phyloP scores from a whole-genome alignment of 1,139 yeast species.

The Tardiomyces blankii region DNA sequence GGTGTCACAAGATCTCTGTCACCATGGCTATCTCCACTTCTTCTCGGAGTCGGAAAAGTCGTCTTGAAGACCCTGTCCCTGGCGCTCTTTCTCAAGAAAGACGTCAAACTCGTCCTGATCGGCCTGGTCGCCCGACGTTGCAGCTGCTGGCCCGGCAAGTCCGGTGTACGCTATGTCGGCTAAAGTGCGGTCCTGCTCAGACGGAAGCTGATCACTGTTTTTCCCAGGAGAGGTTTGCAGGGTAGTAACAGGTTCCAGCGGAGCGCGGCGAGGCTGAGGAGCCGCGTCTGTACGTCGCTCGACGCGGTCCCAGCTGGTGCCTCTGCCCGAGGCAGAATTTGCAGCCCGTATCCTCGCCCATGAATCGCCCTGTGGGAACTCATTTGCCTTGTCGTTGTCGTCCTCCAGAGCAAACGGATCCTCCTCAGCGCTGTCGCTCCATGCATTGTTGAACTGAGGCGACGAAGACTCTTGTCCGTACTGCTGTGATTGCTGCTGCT shows the following conservation, averaged over 20 bases:
- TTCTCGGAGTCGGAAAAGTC: slow-evolving; percentile 24
- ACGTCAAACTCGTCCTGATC: slow-evolving; percentile 3
- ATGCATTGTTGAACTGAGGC: not conserved
- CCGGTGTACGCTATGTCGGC: not conserved
- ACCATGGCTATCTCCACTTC: slow-evolving; percentile 14
- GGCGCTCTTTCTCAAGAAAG: slow-evolving; percentile 19
- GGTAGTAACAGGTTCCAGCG: not conserved
- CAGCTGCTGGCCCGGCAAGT: not conserved
- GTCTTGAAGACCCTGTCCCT: slow-evolving; percentile 15
- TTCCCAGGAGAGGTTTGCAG: not conserved
- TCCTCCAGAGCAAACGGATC: not conserved
- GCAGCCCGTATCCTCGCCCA: not conserved
- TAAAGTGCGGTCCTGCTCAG: not conserved
- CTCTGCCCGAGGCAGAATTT: not conserved
- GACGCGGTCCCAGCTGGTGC: not conserved
- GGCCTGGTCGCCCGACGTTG: not conserved
- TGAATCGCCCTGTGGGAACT: not conserved
- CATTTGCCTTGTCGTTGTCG: not conserved
- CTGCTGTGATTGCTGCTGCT: no score
- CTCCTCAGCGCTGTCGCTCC: not conserved
- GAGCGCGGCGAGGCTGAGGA: not conserved
- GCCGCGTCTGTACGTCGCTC: not conserved
- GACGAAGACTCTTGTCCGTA: not conserved
- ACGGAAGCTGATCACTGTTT: not conserved
- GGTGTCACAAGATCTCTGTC: no score